Conservation (phyloP, 1,139 yeast genomes). For the Sugiyamaella xylanicola region DNA sequence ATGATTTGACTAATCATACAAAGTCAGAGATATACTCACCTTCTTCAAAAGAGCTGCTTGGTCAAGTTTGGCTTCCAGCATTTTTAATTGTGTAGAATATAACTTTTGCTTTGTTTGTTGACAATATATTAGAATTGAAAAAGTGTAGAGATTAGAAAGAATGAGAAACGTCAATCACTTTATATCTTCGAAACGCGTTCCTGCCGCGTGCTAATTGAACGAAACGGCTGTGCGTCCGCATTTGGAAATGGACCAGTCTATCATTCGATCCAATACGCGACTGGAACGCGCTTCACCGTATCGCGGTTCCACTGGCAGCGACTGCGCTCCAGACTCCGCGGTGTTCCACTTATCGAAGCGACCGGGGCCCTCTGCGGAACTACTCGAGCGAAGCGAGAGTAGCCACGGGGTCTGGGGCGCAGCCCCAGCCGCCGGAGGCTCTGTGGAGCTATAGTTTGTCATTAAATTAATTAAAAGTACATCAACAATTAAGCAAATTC, state of each 20-base stretch:
- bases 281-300: background rate
- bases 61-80: slow-evolving; percentile 97
- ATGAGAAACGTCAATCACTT: background rate
- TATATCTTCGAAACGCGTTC: background rate
- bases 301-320: background rate
- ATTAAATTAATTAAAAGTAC: background rate
- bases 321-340: background rate
- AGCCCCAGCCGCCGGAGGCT: slow-evolving; percentile 4
- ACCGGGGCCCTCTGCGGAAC: slow-evolving; percentile 54
- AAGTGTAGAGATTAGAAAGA: background rate
- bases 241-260: slow-evolving; percentile 32
- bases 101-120: background rate
- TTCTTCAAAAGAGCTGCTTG: slow-evolving; percentile 91
- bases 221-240: background rate
- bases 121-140: background rate
- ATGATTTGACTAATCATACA: background rate
- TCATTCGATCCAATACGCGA: background rate
- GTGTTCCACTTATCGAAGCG: slow-evolving; percentile 50
- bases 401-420: background rate
- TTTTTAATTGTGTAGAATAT: slow-evolving; percentile 37
- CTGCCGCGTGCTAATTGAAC: background rate
- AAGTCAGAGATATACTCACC: slow-evolving; percentile 40
- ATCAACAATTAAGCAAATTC: slow-evolving; percentile 12
- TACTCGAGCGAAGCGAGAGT: slow-evolving; percentile 55
- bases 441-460: background rate